Evolutionary conservation across 2,329 filamentous ascomycete genomes (phyloP).

Genomic region (Trichoderma afroharzianum): DNA sequence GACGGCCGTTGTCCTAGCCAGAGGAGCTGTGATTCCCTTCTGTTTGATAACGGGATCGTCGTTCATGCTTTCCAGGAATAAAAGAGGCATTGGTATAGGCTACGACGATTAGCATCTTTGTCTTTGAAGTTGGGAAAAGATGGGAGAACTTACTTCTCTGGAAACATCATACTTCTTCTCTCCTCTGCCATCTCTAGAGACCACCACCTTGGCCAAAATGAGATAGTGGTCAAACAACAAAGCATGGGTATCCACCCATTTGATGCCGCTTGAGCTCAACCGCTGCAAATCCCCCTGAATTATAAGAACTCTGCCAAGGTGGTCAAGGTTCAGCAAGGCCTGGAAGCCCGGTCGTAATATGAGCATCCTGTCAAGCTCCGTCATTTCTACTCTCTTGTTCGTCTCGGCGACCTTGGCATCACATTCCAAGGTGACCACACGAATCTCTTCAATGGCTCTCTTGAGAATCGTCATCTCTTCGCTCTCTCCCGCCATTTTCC

Average conservation of each 20-base stretch:
- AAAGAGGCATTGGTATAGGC: slow-evolving; percentile 92
- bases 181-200: slow-evolving; percentile 64
- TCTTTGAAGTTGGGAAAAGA: neutral
- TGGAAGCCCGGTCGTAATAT: slow-evolving; percentile 85
- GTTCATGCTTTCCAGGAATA: slow-evolving; percentile 87
- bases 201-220: slow-evolving; percentile 79
- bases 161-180: slow-evolving; percentile 92
- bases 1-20: slow-evolving; percentile 57
- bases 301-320: slow-evolving; percentile 87
- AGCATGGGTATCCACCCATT: slow-evolving; percentile 90
- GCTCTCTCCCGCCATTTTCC: slow-evolving; percentile 76
- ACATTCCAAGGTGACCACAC: slow-evolving; percentile 81
- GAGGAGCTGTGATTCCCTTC: slow-evolving; percentile 66
- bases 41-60: slow-evolving; percentile 86
- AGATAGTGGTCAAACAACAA: slow-evolving; percentile 96
- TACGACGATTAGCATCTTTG: slow-evolving; percentile 34
- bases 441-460: slow-evolving; percentile 88
- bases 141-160: slow-evolving; percentile 60
- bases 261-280: slow-evolving; percentile 82
- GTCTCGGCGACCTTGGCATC: slow-evolving; percentile 90
- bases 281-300: slow-evolving; percentile 85
- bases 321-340: slow-evolving; percentile 84
- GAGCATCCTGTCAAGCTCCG: slow-evolving; percentile 78
- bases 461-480: slow-evolving; percentile 85
- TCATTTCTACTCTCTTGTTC: slow-evolving; percentile 83